Percentiles rank a stretch among this genome's conserved stretches.
phyloP scores from a whole-genome alignment of 352 stramenopile species.

The Globisporangium nunn region DNA sequence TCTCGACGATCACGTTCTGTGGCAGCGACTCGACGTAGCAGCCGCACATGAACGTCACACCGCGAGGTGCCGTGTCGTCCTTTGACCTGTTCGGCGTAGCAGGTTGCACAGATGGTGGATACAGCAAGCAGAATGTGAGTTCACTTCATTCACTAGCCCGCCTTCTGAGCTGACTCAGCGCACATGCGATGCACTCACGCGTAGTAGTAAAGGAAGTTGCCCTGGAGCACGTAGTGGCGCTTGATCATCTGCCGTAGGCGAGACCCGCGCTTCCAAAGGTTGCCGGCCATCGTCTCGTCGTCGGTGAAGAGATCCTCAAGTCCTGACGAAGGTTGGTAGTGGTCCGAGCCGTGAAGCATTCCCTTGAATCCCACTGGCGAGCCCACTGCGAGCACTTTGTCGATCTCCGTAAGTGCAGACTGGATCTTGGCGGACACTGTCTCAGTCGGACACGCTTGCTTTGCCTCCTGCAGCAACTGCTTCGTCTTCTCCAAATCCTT shows the following conservation, averaged over 20 bases:
- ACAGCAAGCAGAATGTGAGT: background rate
- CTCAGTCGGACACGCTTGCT: slow-evolving; percentile 29
- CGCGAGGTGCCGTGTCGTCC: slow-evolving; percentile 65
- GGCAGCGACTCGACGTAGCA: slow-evolving; percentile 69
- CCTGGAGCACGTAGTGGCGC: slow-evolving; percentile 78
- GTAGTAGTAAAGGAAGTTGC: slow-evolving; percentile 88
- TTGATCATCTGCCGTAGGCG: slow-evolving; percentile 85
- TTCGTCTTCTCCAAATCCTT: slow-evolving; percentile 55
- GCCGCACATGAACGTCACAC: slow-evolving; percentile 73
- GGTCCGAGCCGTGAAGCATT: background rate
- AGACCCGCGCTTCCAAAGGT: slow-evolving; percentile 73
- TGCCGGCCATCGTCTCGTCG: slow-evolving; percentile 34
- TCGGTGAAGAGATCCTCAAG: slow-evolving; percentile 25
- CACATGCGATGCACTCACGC: slow-evolving; percentile 21
- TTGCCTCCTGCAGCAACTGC: slow-evolving; percentile 44
- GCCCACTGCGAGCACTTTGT: slow-evolving; percentile 20
- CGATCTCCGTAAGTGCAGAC: slow-evolving; percentile 31
- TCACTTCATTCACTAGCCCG: too few relatives aligned
- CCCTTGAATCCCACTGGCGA: slow-evolving; percentile 1
- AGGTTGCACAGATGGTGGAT: background rate
- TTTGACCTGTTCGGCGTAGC: slow-evolving; percentile 22
- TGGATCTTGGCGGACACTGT: slow-evolving; percentile 42
- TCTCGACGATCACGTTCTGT: slow-evolving; percentile 61
- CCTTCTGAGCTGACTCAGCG: too few relatives aligned
- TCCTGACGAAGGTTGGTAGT: slow-evolving; percentile 13